Evolutionary conservation across 139 green algal genomes (phyloP).

Genomic region (Coccomyxa sp.): DNA sequence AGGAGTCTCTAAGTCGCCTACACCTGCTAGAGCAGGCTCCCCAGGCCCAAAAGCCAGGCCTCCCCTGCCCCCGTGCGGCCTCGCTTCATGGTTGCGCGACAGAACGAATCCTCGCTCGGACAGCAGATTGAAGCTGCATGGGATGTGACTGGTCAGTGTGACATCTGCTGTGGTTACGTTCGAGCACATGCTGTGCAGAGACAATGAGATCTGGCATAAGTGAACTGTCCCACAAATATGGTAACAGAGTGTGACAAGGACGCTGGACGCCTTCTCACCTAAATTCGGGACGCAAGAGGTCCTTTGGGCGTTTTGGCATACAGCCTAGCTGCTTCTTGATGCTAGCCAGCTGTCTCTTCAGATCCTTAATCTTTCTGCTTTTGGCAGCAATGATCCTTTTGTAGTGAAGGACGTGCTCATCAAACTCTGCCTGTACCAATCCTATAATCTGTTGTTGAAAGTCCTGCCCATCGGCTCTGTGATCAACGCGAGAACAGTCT

Average conservation of each 20-base stretch:
- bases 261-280: background rate
- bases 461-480: background rate
- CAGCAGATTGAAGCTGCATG: background rate
- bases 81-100: background rate
- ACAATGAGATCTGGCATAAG: background rate
- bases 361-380: background rate
- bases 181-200: background rate
- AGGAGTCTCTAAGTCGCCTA: background rate
- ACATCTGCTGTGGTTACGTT: background rate
- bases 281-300: background rate
- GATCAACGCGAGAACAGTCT: background rate
- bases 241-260: background rate
- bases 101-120: background rate
- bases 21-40: background rate
- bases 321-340: background rate
- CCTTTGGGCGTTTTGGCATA: background rate
- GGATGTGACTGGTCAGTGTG: background rate
- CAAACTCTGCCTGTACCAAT: background rate
- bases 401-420: background rate
- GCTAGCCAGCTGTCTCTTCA: background rate
- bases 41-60: background rate
- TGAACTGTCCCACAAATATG: background rate
- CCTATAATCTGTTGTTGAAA: background rate
- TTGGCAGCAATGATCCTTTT: conserved; percentile 1
- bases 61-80: background rate